Base-by-base conservation (phyloP, 257 asterid species). In the Rehmannia glutinosa region DNA sequence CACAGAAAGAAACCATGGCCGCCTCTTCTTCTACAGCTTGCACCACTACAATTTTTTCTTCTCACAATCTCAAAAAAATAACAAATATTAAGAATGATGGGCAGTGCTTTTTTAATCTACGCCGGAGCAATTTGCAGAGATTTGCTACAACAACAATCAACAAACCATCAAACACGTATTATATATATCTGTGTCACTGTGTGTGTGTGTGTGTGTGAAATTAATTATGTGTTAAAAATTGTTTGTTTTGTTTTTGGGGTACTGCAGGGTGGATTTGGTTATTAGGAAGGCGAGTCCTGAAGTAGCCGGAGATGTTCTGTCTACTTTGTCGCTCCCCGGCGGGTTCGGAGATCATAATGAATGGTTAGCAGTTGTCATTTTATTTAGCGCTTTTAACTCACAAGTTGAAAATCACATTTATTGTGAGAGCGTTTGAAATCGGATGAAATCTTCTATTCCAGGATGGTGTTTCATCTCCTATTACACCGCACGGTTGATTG, bases 201-300 rank as follows among this genome's bases (percentile, higher is more conserved):
- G 4, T 54, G 6, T 54, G 20, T 42, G 9, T 41, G 16, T 5
- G 21, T 24, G 42, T 27, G 24, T 41, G 36, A 3, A 35, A 13
- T 12, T 12, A 15, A 4, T n/a, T 1, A 20, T 25, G 20, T 42
- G 19, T 46, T 10, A 16, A 0, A 21, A 9, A 20, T 23, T 36
- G 15, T 24, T 16, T 30, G 25, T 5, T 24, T 13, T 0, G 21
- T 28, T 28, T 5, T 28, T 28, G 2, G 33, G 5, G 33, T 28
- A 3, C 13, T 59, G 73, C 77, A 76, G 81, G n/a, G n/a, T n/a
- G 59, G 62, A 64, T 58, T 68, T 59, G 38, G 15, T 70, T 6
- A 53, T 42, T 10, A 53, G 65, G 38, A 64, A 47, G 12, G 77
- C 67, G 24, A 58, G 51, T 0, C 77, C 74, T 20, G 81, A 70